Base-by-base conservation (phyloP, 2,329 filamentous ascomycete genomes). In the Hymenoscyphus linearis region DNA sequence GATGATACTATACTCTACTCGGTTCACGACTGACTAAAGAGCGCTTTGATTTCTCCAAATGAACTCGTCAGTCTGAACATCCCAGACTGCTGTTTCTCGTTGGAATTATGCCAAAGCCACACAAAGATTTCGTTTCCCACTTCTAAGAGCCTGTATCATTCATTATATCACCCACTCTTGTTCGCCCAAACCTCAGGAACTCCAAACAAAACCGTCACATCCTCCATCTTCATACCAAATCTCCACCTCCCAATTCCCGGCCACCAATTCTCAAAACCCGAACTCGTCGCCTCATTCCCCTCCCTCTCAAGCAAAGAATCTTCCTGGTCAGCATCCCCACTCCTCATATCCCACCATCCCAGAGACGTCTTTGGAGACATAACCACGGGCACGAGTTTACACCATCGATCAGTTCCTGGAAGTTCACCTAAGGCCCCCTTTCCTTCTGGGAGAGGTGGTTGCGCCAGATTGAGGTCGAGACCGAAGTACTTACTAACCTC, bases 281-380 rank as follows among this genome's bases (percentile, higher is more conserved):
- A 53, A 25, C 56, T 61, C 14, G 12, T 31, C 16, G 3, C 22
- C 25, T 18, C n/a, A 44, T 56, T 62, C 65, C 36, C 12, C 13
- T 44, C 47, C 16, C 50, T 37, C 16, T 55, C 60, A 58, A 44
- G 16, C 7, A 50, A 14, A 50, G 44, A 25, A 25, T 50, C 44
- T 2, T 62, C 27, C 1, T 60, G 53, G 1, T 55, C 31, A 1
- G 54, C 68, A 6, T 68, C 70, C 2, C 72, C 63, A 70, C 81
- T 78, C 44, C 71, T 68, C 60, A 82, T 65, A 60, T 82, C 80
- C 60, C 77, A 76, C 79, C 80, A 82, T 0, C 76, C 76, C 5
- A 81, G 25, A n/a, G 69, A 74, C 1, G 76, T 72, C 18, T 65
- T 68, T 14, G 59, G 63, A 13, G 72, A 70, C 3, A 64, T 67